phyloP scores from a whole-genome alignment of 768 basidiomycete genomes.

The Suillus fuscotomentosus region DNA sequence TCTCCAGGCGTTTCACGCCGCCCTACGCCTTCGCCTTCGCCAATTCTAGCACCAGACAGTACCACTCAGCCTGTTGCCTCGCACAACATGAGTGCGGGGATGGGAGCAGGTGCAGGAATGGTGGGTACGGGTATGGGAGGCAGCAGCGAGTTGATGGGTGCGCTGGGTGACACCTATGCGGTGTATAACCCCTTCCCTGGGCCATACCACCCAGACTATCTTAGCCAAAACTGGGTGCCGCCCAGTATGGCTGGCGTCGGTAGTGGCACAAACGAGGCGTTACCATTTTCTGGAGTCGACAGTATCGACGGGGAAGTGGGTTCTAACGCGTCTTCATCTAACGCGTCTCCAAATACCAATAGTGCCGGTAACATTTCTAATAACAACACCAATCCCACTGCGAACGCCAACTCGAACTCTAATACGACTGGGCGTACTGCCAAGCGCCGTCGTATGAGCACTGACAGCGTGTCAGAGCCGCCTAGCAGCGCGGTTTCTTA shows the following conservation, averaged over 20 bases:
- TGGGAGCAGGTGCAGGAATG: slow-evolving; percentile 7
- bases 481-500: slow-evolving; percentile 65
- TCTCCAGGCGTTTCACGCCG: slow-evolving; percentile 75
- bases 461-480: slow-evolving; percentile 47
- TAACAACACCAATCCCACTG: neutral
- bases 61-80: slow-evolving; percentile 51
- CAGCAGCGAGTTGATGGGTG: slow-evolving; percentile 54
- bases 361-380: slow-evolving; percentile 11
- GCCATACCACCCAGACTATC: slow-evolving; percentile 73
- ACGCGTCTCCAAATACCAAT: slow-evolving; percentile 2
- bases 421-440: slow-evolving; percentile 34
- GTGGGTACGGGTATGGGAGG: neutral
- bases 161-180: slow-evolving; percentile 38
- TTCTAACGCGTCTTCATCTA: slow-evolving; percentile 2
- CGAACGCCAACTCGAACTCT: neutral
- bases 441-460: slow-evolving; percentile 76
- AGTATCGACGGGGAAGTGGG: slow-evolving; percentile 40
- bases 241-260: slow-evolving; percentile 12
- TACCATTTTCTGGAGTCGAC: slow-evolving; percentile 54
- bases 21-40: slow-evolving; percentile 63
- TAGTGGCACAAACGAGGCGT: slow-evolving; percentile 38
- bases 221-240: slow-evolving; percentile 49
- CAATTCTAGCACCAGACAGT: slow-evolving; percentile 69
- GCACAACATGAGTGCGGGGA: slow-evolving; percentile 17
- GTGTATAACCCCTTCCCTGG: slow-evolving; percentile 58